phyloP scores from a whole-genome alignment of 345 rosid species.

The Geranium rotundifolium region DNA sequence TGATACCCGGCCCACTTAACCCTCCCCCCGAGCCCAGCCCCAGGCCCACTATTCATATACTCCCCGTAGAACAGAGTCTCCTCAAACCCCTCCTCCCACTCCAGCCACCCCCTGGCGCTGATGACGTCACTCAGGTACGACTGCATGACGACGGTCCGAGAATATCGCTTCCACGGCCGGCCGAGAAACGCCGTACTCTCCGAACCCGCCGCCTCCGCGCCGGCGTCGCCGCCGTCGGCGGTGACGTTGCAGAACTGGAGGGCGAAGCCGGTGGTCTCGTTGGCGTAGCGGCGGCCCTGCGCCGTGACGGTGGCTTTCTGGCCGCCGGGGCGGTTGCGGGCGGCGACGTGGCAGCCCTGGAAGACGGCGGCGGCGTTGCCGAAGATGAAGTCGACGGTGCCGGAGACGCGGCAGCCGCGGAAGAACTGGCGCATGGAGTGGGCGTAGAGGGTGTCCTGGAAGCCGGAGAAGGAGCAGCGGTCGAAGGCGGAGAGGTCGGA shows the following conservation, averaged over 20 bases:
- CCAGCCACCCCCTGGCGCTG: constrained; percentile 52
- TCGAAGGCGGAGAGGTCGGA: constrained; percentile 52
- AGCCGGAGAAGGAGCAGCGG: constrained; percentile 49
- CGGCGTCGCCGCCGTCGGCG: constrained; percentile 38
- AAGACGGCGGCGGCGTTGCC: constrained; percentile 59
- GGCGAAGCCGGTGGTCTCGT: constrained; percentile 57
- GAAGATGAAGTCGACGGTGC: constrained; percentile 69
- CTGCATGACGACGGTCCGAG: constrained; percentile 59
- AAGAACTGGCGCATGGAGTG: constrained; percentile 66
- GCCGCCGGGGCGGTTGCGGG: constrained; percentile 44
- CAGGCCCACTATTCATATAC: constrained; percentile 47
- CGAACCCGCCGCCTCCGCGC: constrained; percentile 17
- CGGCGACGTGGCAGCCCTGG: constrained; percentile 59
- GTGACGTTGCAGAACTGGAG: constrained; percentile 64
- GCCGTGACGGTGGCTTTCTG: constrained; percentile 76
- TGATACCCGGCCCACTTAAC: constrained; percentile 46
- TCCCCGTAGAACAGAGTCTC: constrained; percentile 50
- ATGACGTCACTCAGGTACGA: constrained; percentile 41
- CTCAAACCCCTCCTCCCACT: constrained; percentile 55
- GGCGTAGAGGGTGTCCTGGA: constrained; percentile 74
- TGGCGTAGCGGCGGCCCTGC: constrained; percentile 61
- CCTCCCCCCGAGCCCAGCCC: constrained; percentile 41
- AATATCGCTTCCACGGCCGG: constrained; percentile 60
- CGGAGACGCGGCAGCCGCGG: constrained; percentile 33
- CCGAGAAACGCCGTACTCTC: constrained; percentile 64